These are phyloP conservation scores for Nakataea oryzae DNA, from an alignment of 2,329 filamentous ascomycete genomes.

Conservation along the genomic window DNA sequence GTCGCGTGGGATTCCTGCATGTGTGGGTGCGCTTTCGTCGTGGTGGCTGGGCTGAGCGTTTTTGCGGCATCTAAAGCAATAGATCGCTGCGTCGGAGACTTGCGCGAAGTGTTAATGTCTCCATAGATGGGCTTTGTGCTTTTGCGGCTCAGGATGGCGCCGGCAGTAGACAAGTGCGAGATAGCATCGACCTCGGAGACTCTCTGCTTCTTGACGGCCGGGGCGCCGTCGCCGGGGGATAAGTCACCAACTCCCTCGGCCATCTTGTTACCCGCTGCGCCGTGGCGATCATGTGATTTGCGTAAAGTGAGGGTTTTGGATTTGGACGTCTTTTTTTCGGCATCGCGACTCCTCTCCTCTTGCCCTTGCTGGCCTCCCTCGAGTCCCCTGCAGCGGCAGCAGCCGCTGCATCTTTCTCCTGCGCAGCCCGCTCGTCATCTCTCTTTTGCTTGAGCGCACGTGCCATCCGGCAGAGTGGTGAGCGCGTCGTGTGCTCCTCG, in stretches of 20 bases:
- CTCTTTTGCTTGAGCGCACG: not conserved
- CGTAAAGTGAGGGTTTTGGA: not conserved
- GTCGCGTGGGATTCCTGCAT: no score
- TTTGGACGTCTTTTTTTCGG: no score
- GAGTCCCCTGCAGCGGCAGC: not conserved
- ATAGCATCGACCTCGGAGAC: no score
- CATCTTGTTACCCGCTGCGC: not conserved
- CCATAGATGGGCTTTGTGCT: no score
- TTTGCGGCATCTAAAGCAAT: no score
- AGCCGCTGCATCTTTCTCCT: not conserved
- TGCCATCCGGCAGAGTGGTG: not conserved
- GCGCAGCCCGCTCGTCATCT: not conserved
- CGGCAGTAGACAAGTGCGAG: no score
- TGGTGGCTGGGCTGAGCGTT: no score
- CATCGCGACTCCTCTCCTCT: not conserved
- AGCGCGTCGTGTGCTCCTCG: not conserved
- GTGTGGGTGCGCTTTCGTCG: no score
- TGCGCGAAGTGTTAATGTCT: no score
- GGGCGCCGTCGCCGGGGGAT: not conserved
- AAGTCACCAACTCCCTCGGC: not conserved
- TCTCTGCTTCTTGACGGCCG: no score
- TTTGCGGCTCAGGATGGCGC: no score
- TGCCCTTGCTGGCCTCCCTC: not conserved
- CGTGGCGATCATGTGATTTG: not conserved
- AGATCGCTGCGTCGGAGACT: no score